Evolutionary conservation across 164 flowering plant genomes (phyloP).

Genomic region (Sextonia rubra): DNA sequence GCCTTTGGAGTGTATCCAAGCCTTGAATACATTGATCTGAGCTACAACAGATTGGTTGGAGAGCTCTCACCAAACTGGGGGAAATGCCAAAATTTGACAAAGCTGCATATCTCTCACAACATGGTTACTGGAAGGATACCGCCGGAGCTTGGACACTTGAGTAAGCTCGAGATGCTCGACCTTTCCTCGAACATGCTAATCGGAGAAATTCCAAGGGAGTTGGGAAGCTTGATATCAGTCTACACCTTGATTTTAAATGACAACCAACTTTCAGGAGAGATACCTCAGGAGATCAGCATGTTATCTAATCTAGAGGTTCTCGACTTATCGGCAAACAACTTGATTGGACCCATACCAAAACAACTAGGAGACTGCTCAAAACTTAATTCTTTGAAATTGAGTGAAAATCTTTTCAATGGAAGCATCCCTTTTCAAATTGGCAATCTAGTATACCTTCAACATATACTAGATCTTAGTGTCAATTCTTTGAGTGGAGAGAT

Average conservation of each 20-base stretch:
- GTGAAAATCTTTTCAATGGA: conserved; percentile 37
- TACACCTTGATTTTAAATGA: conserved; percentile 29
- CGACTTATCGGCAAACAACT: conserved; percentile 23
- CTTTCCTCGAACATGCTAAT: conserved; percentile 32
- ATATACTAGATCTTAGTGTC: conserved; percentile 45
- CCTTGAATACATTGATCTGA: conserved; percentile 23
- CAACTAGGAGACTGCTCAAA: conserved; percentile 24
- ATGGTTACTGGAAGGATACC: conserved; percentile 34
- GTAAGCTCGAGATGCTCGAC: conserved; percentile 15
- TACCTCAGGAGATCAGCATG: conserved; percentile 25
- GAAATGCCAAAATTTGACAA: conserved; percentile 23
- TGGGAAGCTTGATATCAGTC: conserved; percentile 17
- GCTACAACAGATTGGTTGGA: conserved; percentile 32
- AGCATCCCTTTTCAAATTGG: conserved; percentile 41
- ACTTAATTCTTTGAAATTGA: conserved; percentile 28
- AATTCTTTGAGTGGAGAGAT: conserved; percentile 47
- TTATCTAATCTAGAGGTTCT: conserved; percentile 21
- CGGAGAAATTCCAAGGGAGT: conserved; percentile 41
- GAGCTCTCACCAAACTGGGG: conserved; percentile 32
- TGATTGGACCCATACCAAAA: conserved; percentile 23
- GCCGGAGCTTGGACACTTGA: conserved; percentile 27
- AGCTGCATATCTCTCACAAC: conserved; percentile 24
- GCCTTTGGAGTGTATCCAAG: conserved; percentile 31
- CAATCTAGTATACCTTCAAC: conserved; percentile 28
- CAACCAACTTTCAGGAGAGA: conserved; percentile 31